Conservation (phyloP, 495 filamentous ascomycete species). For the Tetracladium marchalianum region DNA sequence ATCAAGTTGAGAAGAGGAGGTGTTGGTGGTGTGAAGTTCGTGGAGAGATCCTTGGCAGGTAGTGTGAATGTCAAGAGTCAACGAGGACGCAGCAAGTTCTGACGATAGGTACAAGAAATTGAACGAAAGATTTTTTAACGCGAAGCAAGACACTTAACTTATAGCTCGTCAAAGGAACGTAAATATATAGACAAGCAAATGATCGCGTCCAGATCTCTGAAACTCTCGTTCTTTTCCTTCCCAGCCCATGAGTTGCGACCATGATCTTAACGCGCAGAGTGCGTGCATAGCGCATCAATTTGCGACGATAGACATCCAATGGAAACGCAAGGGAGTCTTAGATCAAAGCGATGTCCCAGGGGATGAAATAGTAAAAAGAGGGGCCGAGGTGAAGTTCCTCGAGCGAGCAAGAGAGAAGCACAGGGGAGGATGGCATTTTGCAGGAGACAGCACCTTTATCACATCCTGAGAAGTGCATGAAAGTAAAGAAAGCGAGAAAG, state of each 20-base stretch:
- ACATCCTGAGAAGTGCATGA: constrained; percentile 5
- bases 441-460: constrained; percentile 6
- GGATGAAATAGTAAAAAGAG: background rate
- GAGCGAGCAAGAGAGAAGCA: constrained; percentile 2
- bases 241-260: background rate
- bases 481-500: background rate
- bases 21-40: too few species aligned
- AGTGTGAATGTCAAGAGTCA: too few species aligned
- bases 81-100: too few species aligned
- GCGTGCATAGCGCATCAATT: constrained; percentile 9
- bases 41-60: too few species aligned
- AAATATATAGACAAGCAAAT: background rate
- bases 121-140: too few species aligned
- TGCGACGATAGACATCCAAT: constrained; percentile 4
- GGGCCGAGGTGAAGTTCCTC: background rate
- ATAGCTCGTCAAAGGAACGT: constrained; percentile 7
- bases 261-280: constrained; percentile 10
- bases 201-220: constrained; percentile 2
- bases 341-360: background rate
- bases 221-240: background rate
- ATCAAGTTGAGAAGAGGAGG: too few species aligned
- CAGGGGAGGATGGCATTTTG: constrained; percentile 8
- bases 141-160: constrained; percentile 1
- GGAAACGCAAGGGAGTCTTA: background rate
- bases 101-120: too few species aligned